Percentiles rank a stretch among this genome's conserved stretches.
Evolutionary conservation across 2,329 filamentous ascomycete genomes (phyloP).

Genomic region (Stachybotrys chlorohalonatus): DNA sequence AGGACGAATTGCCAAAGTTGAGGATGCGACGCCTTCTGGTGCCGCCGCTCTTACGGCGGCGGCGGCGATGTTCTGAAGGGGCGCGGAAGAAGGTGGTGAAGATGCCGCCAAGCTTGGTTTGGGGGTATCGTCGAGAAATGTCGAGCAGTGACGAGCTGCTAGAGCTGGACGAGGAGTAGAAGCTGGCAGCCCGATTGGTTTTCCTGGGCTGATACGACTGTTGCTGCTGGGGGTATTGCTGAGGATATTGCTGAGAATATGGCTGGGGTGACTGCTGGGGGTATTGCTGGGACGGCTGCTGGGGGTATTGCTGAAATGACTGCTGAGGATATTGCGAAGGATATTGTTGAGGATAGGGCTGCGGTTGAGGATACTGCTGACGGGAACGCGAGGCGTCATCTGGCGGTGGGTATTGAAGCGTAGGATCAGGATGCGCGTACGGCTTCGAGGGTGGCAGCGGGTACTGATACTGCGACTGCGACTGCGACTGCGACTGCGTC

Average conservation of each 20-base stretch:
- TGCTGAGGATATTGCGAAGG: slow-evolving; percentile 5
- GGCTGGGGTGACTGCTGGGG: slow-evolving; percentile 1
- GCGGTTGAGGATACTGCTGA: background rate
- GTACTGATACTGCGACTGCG: slow-evolving; percentile 5
- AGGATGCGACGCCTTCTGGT: slow-evolving; percentile 45
- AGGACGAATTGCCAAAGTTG: slow-evolving; percentile 53
- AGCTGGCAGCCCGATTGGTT: slow-evolving; percentile 15
- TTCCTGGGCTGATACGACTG: slow-evolving; percentile 3
- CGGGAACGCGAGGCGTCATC: no score
- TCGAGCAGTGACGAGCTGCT: slow-evolving; percentile 55
- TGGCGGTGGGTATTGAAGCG: no score
- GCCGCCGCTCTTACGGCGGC: slow-evolving; percentile 28
- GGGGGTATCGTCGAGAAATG: slow-evolving; percentile 48
- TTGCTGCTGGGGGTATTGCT: slow-evolving; percentile 1
- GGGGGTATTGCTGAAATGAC: background rate
- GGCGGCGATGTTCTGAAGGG: slow-evolving; percentile 44
- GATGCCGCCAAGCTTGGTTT: slow-evolving; percentile 32
- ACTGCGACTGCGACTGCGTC: background rate
- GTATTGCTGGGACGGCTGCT: slow-evolving; percentile 8
- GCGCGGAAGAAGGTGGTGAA: slow-evolving; percentile 56
- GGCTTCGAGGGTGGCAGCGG: slow-evolving; percentile 6
- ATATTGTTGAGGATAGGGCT: slow-evolving; percentile 3
- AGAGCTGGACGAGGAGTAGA: slow-evolving; percentile 35
- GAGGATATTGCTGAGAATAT: slow-evolving; percentile 1
- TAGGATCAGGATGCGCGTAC: background rate